Percentiles rank a stretch among this genome's conserved stretches.
phyloP scores from a whole-genome alignment of 1,284 basidiomycete genomes.

The Microbotryum silenes-acaulis region DNA sequence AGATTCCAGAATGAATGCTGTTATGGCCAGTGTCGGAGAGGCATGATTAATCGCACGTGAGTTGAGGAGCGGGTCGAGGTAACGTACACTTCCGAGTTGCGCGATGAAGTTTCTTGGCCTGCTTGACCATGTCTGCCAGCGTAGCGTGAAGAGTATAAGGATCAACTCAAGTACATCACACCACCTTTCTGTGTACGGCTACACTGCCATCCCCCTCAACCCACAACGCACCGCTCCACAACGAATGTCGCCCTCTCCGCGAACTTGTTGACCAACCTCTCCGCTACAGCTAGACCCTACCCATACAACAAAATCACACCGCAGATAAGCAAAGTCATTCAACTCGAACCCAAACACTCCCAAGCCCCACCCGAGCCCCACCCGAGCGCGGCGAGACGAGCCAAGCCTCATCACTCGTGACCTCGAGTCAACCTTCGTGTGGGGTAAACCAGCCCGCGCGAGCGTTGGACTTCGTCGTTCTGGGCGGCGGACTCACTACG shows the following conservation, averaged over 20 bases:
- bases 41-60: slow-evolving; percentile 33
- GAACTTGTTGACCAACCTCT: slow-evolving; percentile 60
- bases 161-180: no score
- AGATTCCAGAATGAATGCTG: slow-evolving; percentile 28
- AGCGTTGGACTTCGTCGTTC: neutral
- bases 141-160: no score
- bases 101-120: slow-evolving; percentile 42
- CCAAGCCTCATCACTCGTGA: neutral
- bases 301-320: slow-evolving; percentile 48
- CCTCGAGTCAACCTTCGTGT: neutral
- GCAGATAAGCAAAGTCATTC: no score
- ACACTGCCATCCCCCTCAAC: no score
- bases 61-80: slow-evolving; percentile 57
- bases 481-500: slow-evolving; percentile 24
- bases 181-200: no score
- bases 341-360: no score
- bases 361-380: no score
- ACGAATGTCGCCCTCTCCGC: slow-evolving; percentile 70
- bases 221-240: slow-evolving; percentile 61
- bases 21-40: neutral
- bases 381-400: neutral
- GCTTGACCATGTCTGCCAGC: slow-evolving; percentile 12
- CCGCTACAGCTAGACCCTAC: slow-evolving; percentile 81
- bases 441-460: neutral
- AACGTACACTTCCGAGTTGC: slow-evolving; percentile 76